These are phyloP conservation scores for Turritis glabra DNA, from an alignment of 345 rosid genomes.

Conservation along the genomic window DNA sequence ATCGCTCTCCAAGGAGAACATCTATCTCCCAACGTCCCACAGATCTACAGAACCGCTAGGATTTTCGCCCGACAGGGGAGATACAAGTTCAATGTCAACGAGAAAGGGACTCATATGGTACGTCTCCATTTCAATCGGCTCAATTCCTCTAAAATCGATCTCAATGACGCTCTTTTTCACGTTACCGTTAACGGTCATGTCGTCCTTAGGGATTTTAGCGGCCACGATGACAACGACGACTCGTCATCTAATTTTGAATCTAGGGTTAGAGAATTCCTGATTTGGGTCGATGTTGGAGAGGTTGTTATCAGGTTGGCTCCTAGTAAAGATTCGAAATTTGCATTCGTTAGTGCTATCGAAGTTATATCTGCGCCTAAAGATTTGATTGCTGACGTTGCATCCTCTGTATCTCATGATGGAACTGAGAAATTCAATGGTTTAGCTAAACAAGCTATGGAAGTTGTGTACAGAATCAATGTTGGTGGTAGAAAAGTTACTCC, in stretches of 20 bases:
- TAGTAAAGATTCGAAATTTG: slow-evolving; percentile 45
- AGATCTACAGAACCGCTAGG: slow-evolving; percentile 68
- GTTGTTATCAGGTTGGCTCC: slow-evolving; percentile 64
- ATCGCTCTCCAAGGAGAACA: slow-evolving; percentile 39
- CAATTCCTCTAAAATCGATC: slow-evolving; percentile 46
- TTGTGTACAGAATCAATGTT: slow-evolving; percentile 61
- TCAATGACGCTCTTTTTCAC: slow-evolving; percentile 58
- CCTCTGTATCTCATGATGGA: slow-evolving; percentile 46
- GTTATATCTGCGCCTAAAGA: slow-evolving; percentile 90
- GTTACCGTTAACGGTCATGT: slow-evolving; percentile 70
- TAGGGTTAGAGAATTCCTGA: slow-evolving; percentile 65
- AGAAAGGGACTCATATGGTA: slow-evolving; percentile 71
- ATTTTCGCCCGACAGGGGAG: slow-evolving; percentile 59
- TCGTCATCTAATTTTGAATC: slow-evolving; percentile 35
- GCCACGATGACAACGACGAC: slow-evolving; percentile 2
- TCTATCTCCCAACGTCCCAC: slow-evolving; percentile 37
- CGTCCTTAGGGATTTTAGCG: slow-evolving; percentile 62
- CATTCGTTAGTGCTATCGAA: slow-evolving; percentile 83
- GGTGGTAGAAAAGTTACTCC: slow-evolving; percentile 92
- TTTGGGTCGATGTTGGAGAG: slow-evolving; percentile 53
- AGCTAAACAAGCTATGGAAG: slow-evolving; percentile 60
- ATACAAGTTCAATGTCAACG: slow-evolving; percentile 61
- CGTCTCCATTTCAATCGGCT: slow-evolving; percentile 71
- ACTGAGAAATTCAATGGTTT: slow-evolving; percentile 50
- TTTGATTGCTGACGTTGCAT: slow-evolving; percentile 60